Evolutionary conservation across 2,329 filamentous ascomycete species (phyloP).

Genomic region (Sporothrix euskadiensis): DNA sequence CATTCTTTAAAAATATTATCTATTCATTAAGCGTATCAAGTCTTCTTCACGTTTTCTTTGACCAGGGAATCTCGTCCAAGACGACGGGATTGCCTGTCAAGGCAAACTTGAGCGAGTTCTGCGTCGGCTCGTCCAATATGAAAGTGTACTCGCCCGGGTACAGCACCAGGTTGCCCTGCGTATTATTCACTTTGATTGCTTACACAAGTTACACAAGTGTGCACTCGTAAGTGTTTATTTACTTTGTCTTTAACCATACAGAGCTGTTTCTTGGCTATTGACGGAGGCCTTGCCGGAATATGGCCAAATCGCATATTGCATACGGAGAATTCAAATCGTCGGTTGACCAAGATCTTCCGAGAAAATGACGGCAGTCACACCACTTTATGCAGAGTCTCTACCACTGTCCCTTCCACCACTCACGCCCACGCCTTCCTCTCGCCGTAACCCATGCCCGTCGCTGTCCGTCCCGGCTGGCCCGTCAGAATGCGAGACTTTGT

Average conservation of each 20-base stretch:
- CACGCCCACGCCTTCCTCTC: conserved; percentile 31
- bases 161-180: conserved; percentile 50
- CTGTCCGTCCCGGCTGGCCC: conserved; percentile 32
- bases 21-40: background rate
- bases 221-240: background rate
- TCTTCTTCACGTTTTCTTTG: background rate
- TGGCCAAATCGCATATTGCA: conserved; percentile 22
- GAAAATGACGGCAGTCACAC: background rate
- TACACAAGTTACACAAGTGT: background rate
- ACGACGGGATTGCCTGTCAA: conserved; percentile 47
- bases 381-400: background rate
- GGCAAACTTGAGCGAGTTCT: conserved; percentile 46
- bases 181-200: background rate
- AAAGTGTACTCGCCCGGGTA: conserved; percentile 56
- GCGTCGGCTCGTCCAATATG: conserved; percentile 47
- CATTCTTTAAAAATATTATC: background rate
- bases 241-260: conserved; percentile 7
- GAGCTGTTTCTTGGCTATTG: background rate
- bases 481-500: conserved; percentile 32
- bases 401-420: too few relatives aligned
- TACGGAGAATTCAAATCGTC: background rate
- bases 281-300: background rate
- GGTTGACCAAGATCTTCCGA: background rate
- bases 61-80: conserved; percentile 41
- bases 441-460: conserved; percentile 28